Evolutionary conservation across 805 yeast genomes (phyloP).

Genomic region (Saccharomycopsis sp.): DNA sequence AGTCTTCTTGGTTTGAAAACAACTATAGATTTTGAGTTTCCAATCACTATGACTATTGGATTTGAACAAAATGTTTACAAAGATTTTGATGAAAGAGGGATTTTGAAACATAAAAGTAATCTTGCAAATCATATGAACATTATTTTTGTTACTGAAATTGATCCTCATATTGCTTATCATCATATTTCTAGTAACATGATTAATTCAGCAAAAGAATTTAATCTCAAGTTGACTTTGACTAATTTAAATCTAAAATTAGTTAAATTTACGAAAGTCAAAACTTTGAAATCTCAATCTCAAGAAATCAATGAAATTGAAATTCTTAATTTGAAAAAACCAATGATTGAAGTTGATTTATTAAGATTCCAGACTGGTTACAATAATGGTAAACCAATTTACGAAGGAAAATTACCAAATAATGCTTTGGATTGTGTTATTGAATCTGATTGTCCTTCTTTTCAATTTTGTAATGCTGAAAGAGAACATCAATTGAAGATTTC

Average conservation of each 20-base stretch:
- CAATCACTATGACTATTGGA: background rate
- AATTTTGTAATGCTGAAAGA: conserved; percentile 11
- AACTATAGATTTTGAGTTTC: conserved; percentile 1
- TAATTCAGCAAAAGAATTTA: background rate
- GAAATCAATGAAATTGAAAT: background rate
- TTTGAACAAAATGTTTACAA: conserved; percentile 11
- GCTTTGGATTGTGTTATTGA: conserved; percentile 5
- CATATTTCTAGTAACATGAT: background rate
- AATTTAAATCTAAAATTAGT: background rate
- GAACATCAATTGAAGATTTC: conserved; percentile 10
- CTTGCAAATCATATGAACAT: conserved; percentile 11
- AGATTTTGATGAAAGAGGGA: conserved; percentile 8
- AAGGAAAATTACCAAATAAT: conserved; percentile 4
- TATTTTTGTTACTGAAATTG: background rate
- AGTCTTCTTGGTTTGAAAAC: background rate
- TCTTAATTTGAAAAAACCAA: background rate
- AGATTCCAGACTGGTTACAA: conserved; percentile 2
- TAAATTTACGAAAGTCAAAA: background rate
- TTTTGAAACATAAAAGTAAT: conserved; percentile 6
- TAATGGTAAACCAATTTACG: conserved; percentile 8
- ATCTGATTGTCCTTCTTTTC: conserved; percentile 8
- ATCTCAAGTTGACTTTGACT: background rate
- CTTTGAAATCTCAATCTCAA: background rate
- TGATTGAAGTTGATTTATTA: conserved; percentile 3
- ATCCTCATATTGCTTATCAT: background rate